Percentiles rank a stretch among this genome's conserved stretches.
phyloP scores from a whole-genome alignment of 2,329 filamentous ascomycete species.

The Aspergillus brasiliensis region DNA sequence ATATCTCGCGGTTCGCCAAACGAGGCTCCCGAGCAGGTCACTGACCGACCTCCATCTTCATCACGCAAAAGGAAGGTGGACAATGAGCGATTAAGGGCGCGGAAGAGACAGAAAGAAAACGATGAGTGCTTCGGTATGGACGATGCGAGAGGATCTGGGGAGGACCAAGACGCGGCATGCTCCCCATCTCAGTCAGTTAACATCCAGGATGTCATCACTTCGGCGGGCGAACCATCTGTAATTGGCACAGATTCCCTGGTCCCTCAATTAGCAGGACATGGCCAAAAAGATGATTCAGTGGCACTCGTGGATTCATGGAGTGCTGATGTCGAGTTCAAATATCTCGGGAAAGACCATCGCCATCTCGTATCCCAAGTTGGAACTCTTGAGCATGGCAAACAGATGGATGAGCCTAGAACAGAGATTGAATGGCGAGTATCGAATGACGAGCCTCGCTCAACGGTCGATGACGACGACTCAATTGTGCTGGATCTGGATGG shows the following conservation, averaged over 20 bases:
- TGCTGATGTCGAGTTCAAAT: slow-evolving; percentile 53
- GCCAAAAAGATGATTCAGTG: neutral
- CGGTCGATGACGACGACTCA: slow-evolving; percentile 66
- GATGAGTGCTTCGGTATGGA: slow-evolving; percentile 74
- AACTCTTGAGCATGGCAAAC: slow-evolving; percentile 31
- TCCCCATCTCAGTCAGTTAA: neutral
- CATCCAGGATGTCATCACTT: neutral
- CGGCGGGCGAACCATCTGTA: neutral
- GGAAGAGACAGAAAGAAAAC: slow-evolving; percentile 82
- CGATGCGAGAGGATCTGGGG: neutral
- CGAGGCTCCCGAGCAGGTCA: slow-evolving; percentile 32
- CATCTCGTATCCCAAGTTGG: slow-evolving; percentile 10
- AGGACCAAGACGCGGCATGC: neutral
- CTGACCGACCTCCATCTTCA: slow-evolving; percentile 55
- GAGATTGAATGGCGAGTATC: slow-evolving; percentile 65
- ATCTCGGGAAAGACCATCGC: slow-evolving; percentile 15
- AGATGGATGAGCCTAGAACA: slow-evolving; percentile 42
- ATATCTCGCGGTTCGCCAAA: slow-evolving; percentile 27
- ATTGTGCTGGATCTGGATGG: slow-evolving; percentile 70
- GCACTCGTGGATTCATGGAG: slow-evolving; percentile 23
- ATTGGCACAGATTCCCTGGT: neutral
- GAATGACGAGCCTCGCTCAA: slow-evolving; percentile 60
- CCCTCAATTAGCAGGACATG: neutral
- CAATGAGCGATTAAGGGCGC: slow-evolving; percentile 66
- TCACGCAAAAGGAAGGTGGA: slow-evolving; percentile 76